phyloP scores from a whole-genome alignment of 805 yeast species.

The Teunomyces lycoperdinae region DNA sequence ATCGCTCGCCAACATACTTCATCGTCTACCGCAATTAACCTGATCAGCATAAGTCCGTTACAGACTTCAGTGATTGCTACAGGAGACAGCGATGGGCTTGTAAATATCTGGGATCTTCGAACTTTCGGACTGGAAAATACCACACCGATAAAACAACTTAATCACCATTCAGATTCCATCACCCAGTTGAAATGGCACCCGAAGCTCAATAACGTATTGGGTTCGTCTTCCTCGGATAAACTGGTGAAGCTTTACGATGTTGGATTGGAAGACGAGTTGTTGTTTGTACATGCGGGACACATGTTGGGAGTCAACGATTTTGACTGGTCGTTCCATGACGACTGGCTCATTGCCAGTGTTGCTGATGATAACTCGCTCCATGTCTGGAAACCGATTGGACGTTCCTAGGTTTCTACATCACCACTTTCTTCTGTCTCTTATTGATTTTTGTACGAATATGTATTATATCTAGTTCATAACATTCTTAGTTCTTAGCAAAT shows the following conservation, averaged over 20 bases:
- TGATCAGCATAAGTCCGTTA: slow-evolving; percentile 57
- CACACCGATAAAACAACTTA: slow-evolving; percentile 11
- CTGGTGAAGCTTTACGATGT: slow-evolving; percentile 63
- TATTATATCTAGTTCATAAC: slow-evolving; percentile 5
- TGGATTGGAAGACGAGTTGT: slow-evolving; percentile 21
- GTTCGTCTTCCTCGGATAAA: slow-evolving; percentile 64
- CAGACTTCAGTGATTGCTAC: slow-evolving; percentile 60
- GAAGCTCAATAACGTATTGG: slow-evolving; percentile 48
- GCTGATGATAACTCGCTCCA: slow-evolving; percentile 87
- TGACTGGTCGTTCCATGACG: slow-evolving; percentile 74
- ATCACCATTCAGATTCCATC: slow-evolving; percentile 52
- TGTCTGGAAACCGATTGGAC: slow-evolving; percentile 67
- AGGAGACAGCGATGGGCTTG: slow-evolving; percentile 59
- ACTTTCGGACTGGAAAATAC: slow-evolving; percentile 11
- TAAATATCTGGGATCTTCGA: slow-evolving; percentile 69
- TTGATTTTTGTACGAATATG: neutral
- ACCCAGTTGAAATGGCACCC: slow-evolving; percentile 77
- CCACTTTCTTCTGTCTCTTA: neutral
- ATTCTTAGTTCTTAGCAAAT: slow-evolving; percentile 48
- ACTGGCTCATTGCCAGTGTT: slow-evolving; percentile 71
- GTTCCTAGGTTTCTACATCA: neutral
- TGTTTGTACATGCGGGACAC: slow-evolving; percentile 84
- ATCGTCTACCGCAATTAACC: slow-evolving; percentile 45
- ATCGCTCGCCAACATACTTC: slow-evolving; percentile 1
- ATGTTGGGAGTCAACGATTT: slow-evolving; percentile 82